Evolutionary conservation across 176 grass and related monocot species (phyloP), one percentile per base, ranked within the genome.

Genomic region (Carex cristatella): DNA sequence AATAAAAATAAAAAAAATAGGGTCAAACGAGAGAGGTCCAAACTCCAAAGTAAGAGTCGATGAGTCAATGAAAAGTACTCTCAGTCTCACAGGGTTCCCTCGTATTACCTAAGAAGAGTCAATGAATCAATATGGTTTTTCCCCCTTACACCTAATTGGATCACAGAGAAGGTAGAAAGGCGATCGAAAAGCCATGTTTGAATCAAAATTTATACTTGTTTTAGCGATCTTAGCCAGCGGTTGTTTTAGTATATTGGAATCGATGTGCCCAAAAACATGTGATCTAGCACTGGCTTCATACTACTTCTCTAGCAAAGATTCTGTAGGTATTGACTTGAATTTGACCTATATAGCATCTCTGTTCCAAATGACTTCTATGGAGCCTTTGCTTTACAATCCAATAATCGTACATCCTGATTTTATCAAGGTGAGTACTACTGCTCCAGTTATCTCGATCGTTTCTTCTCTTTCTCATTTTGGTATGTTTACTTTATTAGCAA

Each of bases 251-350:
- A 60, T 18, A 30, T 83, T 46, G 79, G 87, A 89, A 73, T 48
- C 83, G 1, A 66, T 23, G 23, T 86, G 87, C 67, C 83, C 44
- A 14, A 76, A 56, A 61, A 72, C 65, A 58, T 89, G 87, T 89
- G 40, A 27, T 63, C 83, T 81, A 54, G 90, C 94, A 23, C 87
- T 94, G 0, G 95, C 31, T 6, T 88, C 95, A 62, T 94, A 89
- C 90, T 87, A 55, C 23, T 23, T 23, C 0, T 23, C 23, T 23
- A 23, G 23, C 0, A 23, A 23, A 23, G 23, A 23, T 28, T 1
- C 3, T 11, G 0, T 35, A 35, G 35, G 2, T 15, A 1, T 1
- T 28, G 5, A 79, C n/a, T 33, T 85, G 69, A 94, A 85, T 84
- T 6, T 94, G 8, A 86, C 81, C 77, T 84, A 86, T 81, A 90